These are phyloP conservation scores for Aspergillus indologenus DNA, from an alignment of 495 filamentous ascomycete species.

Conservation along the genomic window DNA sequence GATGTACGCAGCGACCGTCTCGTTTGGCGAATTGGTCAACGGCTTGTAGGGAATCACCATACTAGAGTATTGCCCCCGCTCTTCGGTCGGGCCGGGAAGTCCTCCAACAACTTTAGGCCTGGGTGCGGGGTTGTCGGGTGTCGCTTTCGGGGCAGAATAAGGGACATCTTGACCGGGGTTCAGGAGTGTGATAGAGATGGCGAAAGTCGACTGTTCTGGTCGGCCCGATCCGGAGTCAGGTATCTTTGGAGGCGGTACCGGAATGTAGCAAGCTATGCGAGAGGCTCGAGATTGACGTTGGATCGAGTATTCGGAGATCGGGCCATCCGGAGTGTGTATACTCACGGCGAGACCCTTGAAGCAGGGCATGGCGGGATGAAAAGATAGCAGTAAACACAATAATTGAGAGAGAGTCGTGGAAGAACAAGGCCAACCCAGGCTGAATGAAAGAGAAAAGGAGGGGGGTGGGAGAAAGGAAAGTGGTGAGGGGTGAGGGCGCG, in stretches of 20 bases:
- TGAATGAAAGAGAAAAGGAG: background rate
- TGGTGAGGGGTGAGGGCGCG: background rate
- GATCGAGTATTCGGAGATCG: conserved; percentile 87
- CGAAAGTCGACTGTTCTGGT: conserved; percentile 90
- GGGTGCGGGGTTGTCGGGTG: conserved; percentile 67
- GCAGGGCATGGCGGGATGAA: conserved; percentile 71
- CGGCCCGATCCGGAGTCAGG: conserved; percentile 61
- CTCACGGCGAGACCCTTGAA: conserved; percentile 97
- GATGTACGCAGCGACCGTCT: conserved; percentile 97
- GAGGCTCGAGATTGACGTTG: conserved; percentile 88
- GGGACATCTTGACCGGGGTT: conserved; percentile 85
- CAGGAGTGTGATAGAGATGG: conserved; percentile 92
- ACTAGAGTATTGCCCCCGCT: conserved; percentile 52
- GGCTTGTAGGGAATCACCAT: conserved; percentile 82
- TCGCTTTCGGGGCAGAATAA: conserved; percentile 79
- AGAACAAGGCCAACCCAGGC: background rate
- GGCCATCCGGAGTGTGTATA: conserved; percentile 87
- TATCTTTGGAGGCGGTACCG: conserved; percentile 83
- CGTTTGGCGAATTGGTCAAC: conserved; percentile 82
- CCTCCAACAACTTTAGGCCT: conserved; percentile 74
- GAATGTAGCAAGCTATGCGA: conserved; percentile 95
- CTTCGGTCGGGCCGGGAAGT: conserved; percentile 54
- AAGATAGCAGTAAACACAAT: background rate
- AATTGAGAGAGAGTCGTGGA: background rate
- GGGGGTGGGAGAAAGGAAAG: background rate